Base-by-base conservation (phyloP, 805 yeast species). In the Komagataella pseudopastoris region DNA sequence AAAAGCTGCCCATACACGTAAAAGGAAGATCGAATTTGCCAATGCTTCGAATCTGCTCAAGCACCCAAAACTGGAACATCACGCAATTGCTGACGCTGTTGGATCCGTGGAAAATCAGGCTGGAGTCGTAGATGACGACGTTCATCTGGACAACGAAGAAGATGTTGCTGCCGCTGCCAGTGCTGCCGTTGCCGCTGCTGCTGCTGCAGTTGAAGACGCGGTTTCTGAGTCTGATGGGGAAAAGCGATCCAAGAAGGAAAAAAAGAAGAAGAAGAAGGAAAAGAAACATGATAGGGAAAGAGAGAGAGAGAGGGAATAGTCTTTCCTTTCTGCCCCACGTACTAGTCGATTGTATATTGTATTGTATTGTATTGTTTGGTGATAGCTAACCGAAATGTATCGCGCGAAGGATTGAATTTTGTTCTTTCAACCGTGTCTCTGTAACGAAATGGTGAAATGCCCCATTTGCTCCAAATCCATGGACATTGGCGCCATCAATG, bases 391-490 rank as follows among this genome's bases (percentile, higher is more conserved):
- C n/a, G 10, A 30, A 30, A 10, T 30, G 39, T 30, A 30, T 10
- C 39, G 39, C 39, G 39, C 39, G 39, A 30, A 30, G 39, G 14
- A 2, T 30, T 10, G 39, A 30, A 30, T 7, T 12, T 30, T 10
- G 39, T 30, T 5, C n/a, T 3, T 4, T 6, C 10, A 30, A 10
- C 39, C 6, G 39, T 30, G 10, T 30, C 39, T 14, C 39, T 30
- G 4, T 14, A 30, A 16, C 7, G 44, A 46, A 14, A 64, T 68
- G 67, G 70, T 67, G 2, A 46, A 54, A 24, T 68, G 72, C 52
- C 72, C 72, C 3, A 61, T 66, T 7, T 68, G 72, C 45, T 45
- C 58, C 3, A 55, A 55, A 17, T 62, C 64, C 3, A 56, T 67
- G 1, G 59, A 58, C 12, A 50, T 68, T 1, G 59, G 56, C 6